Conservation (phyloP, 331 rosid genomes). For the Malus hybrid region DNA sequence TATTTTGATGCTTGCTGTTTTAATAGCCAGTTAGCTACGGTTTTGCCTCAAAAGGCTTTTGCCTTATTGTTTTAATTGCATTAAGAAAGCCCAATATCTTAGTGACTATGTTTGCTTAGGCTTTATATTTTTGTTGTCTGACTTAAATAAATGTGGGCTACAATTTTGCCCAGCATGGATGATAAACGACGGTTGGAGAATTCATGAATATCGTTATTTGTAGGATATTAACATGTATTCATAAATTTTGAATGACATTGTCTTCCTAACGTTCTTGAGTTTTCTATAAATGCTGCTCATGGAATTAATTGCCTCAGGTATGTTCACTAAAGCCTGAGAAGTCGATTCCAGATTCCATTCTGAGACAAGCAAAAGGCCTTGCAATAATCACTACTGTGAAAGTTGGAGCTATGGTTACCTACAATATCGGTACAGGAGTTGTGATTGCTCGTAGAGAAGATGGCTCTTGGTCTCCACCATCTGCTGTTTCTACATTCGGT, state of each 20-base stretch:
- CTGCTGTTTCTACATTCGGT: conserved; percentile 88
- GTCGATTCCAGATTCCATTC: conserved; percentile 79
- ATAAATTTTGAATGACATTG: background rate
- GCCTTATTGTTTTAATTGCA: too few species aligned
- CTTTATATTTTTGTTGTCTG: background rate
- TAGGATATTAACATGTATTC: background rate
- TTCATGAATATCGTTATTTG: background rate
- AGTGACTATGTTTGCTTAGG: background rate
- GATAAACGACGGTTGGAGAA: background rate
- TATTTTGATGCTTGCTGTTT: background rate
- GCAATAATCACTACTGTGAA: conserved; percentile 85
- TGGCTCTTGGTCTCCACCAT: conserved; percentile 99
- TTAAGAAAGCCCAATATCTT: too few species aligned
- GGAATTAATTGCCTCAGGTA: conserved; percentile 38
- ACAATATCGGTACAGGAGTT: conserved; percentile 88
- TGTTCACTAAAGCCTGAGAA: conserved; percentile 68
- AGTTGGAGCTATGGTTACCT: conserved; percentile 87
- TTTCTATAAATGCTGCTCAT: background rate
- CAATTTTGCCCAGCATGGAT: too few species aligned
- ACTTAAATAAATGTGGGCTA: background rate
- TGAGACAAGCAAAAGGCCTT: conserved; percentile 91
- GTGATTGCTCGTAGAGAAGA: conserved; percentile 89
- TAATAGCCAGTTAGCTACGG: background rate
- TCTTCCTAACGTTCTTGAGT: background rate
- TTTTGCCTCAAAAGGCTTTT: background rate